Conservation (phyloP, 306 rosid species). For the Abrus pulchellus region DNA sequence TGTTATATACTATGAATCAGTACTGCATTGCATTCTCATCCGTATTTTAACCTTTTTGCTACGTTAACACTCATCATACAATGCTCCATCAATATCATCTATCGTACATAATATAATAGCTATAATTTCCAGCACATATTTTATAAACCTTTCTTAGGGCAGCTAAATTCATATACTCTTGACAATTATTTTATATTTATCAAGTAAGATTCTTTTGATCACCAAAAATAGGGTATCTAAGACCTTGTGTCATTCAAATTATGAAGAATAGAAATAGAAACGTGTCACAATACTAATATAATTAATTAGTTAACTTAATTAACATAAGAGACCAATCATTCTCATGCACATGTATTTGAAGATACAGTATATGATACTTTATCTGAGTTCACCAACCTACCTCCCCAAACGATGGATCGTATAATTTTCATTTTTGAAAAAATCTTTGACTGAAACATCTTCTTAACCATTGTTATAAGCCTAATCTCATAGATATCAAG, state of each 20-base stretch:
- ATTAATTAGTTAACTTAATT: not conserved
- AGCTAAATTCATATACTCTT: no score
- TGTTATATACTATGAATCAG: conserved; percentile 11
- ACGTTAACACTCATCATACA: conserved; percentile 40
- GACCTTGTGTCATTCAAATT: conserved; percentile 6
- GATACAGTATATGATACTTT: conserved; percentile 44
- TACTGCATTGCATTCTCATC: conserved; percentile 19
- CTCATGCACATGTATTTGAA: conserved; percentile 41
- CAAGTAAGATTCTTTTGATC: conserved; percentile 28
- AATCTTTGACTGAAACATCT: conserved; percentile 9
- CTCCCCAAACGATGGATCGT: conserved; percentile 12
- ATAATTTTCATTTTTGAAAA: not conserved
- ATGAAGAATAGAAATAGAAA: not conserved
- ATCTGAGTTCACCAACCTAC: conserved; percentile 14
- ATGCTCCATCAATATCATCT: not conserved
- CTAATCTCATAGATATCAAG: not conserved
- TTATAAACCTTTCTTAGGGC: not conserved
- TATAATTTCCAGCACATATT: no score
- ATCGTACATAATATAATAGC: no score
- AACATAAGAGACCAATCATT: conserved; percentile 26
- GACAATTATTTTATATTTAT: not conserved
- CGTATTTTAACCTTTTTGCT: conserved; percentile 48
- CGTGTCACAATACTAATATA: conserved; percentile 19
- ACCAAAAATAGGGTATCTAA: conserved; percentile 4
- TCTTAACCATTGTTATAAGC: not conserved